Base-by-base conservation (phyloP, 2,329 filamentous ascomycete species). In the Pochonia chlamydosporia region DNA sequence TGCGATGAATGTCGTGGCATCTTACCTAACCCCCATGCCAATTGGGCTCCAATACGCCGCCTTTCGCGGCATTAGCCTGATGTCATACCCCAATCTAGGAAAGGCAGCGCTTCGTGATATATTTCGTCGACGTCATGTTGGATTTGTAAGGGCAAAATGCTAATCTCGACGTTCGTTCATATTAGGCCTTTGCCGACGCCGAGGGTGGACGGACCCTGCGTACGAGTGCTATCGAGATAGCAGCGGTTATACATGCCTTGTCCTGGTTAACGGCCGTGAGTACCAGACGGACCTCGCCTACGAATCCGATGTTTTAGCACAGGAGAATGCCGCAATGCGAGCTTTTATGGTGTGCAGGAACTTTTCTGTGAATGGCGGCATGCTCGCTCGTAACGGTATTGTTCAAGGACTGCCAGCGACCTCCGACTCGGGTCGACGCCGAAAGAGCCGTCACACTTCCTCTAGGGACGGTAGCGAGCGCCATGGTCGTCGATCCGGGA, bases 331-430 rank as follows among this genome's bases (percentile, higher is more conserved):
- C 23, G 92, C 92, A 51, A 95, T 95, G 81, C 87, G 90, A 52
- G 92, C 92, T 49, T 97, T 96, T 70, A 92, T 96, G 82, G 93
- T 96, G 56, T 96, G 92, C 75, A 86, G 90, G 54, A 96, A 96
- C 76, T 96, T 96, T 71, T 95, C 89, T 47, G 88, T 95, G 67
- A 96, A 96, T 64, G 90, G 95, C 59, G 92, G 92, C 64, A 96
- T 95, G 89, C 73, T 84, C 53, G 81, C 81, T 52, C 78, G 81
- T 54, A 85, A 84, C 60, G 81, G 81, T 37, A 82, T 84, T 52
- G 80, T 85, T 53, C 81, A 85, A 66, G 81, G 81, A 43, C 72
- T 85, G 31, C 81, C 81, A 13, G 78, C 73, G 47, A 72, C 74
- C 55, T 43, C 51, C 20, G 69, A 78, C 47, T 68, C 61, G 51